Base-by-base conservation (phyloP, 306 rosid species). In the Malus orientalis region DNA sequence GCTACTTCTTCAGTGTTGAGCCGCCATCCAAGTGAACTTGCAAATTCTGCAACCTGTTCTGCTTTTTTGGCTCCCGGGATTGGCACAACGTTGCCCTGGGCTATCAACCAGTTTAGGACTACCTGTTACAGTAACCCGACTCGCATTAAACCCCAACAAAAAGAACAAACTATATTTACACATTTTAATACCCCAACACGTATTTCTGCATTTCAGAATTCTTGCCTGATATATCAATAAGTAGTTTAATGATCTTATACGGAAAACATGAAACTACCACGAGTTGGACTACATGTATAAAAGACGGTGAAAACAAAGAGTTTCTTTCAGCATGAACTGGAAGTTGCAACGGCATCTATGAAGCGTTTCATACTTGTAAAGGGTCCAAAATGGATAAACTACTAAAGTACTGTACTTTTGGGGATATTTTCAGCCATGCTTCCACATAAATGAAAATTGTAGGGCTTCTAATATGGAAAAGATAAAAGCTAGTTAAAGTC, bases 1-100 rank as follows among this genome's bases (percentile, higher is more conserved):
- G 80, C 30, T 19, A 83, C 68, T 77, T 95, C 99, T 55, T 92
- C 97, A 74, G 58, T 78, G 49, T 82, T 54, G 60, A 95, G 85
- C 81, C 78, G 87, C 97, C 99, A 95, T 11, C 93, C 97, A 51
- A 92, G 91, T 20, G 97, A 96, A 62, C 93, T 97, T 2, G 45
- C 84, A 49, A 95, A 92, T 83, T 95, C 97, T 67, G 71, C 45
- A 78, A 97, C 97, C 83, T 95, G 99, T 78, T 88, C 89, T 27
- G 89, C 86, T 54, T 85, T 90, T 88, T 95, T 95, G 47, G 97
- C 97, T 81, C 97, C 97, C 18, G 97, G 97, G 81, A 95, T 92
- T 20, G 97, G 99, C 85, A 95, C 90, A 12, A 95, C 92, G 44
- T 95, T 95, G 53, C 86, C 97, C 80, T 95, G 96, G 29, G 93